Evolutionary conservation across 2,329 filamentous ascomycete genomes (phyloP), one percentile per base, ranked within the genome.

Genomic region (Aspergillus caelatus): DNA sequence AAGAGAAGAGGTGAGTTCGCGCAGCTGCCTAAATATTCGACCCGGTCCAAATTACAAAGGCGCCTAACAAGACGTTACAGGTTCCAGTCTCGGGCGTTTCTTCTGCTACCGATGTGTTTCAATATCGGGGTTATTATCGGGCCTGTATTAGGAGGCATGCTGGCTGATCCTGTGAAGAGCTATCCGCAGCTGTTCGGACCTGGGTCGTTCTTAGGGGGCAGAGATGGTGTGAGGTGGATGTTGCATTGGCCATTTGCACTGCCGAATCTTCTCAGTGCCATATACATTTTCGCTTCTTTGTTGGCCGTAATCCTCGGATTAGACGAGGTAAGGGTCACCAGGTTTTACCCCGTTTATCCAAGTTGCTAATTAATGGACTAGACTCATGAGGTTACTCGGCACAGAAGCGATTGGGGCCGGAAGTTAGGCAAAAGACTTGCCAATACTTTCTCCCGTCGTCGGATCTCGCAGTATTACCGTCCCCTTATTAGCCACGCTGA

Each of bases 71-170:
- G 65, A 55, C 8, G 34, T 8, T 11, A 8, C 58, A 79, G 78
- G 61, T 82, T 78, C 62, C 80, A 82, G 72, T 80, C 79, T 34
- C 78, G 85, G 57, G 86, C 86, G 0, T 89, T 89, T 63, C 71
- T 89, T 41, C 77, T 89, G 10, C 68, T 89, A 60, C 86, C 86
- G 0, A 89, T 93, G 84, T 90, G 88, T 56, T 89, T 91, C 77
- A 91, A 91, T 68, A 82, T 88, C 23, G 87, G 86, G 14, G 81
- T 87, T 56, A 86, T 88, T 50, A 78, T 87, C n/a, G 85, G 86
- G 0, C 86, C 86, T 0, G 78, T 87, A 11, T 69, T 88, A 2
- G 90, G 90, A 50, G 90, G 90, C 32, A 75, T 91, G 57, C 79
- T 93, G 32, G 89, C 90, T 19, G 88, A 92, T 69, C 89, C 90